Conservation (phyloP, 257 asterid genomes). For the Coffea canephora region DNA sequence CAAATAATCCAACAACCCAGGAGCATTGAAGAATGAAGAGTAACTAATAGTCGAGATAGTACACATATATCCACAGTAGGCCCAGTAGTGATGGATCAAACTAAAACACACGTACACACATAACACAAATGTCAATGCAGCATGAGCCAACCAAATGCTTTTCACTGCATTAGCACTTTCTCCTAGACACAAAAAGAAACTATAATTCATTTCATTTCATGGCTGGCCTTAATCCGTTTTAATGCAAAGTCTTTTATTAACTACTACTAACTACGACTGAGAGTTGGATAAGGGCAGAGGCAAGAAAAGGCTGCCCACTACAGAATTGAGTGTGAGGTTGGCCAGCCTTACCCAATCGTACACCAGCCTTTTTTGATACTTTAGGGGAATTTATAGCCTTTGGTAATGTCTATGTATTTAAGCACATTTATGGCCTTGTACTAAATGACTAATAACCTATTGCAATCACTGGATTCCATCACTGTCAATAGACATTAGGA, state of each 20-base stretch:
- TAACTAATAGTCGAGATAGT: not conserved
- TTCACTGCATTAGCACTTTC: too few species aligned
- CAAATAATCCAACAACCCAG: slow-evolving; percentile 35
- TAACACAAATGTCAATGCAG: too few species aligned
- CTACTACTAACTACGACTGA: too few species aligned
- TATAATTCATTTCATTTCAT: not conserved
- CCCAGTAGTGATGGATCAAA: not conserved
- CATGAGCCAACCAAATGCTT: too few species aligned
- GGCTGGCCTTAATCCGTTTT: slow-evolving; percentile 8
- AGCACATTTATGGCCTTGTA: not conserved
- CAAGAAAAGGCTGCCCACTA: not conserved
- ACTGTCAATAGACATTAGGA: not conserved
- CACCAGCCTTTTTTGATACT: not conserved
- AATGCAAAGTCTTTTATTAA: slow-evolving; percentile 23
- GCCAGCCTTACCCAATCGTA: slow-evolving; percentile 22
- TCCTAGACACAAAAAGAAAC: too few species aligned
- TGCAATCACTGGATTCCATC: not conserved
- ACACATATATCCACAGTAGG: not conserved
- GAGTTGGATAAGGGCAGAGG: slow-evolving; percentile 8
- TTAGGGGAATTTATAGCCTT: slow-evolving; percentile 12
- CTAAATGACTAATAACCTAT: not conserved
- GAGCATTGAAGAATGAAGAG: slow-evolving; percentile 23
- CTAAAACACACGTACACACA: not conserved
- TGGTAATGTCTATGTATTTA: not conserved
- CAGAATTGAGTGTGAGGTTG: slow-evolving; percentile 20